phyloP scores from a whole-genome alignment of 345 rosid species.

The Eucalyptus polybractea region DNA sequence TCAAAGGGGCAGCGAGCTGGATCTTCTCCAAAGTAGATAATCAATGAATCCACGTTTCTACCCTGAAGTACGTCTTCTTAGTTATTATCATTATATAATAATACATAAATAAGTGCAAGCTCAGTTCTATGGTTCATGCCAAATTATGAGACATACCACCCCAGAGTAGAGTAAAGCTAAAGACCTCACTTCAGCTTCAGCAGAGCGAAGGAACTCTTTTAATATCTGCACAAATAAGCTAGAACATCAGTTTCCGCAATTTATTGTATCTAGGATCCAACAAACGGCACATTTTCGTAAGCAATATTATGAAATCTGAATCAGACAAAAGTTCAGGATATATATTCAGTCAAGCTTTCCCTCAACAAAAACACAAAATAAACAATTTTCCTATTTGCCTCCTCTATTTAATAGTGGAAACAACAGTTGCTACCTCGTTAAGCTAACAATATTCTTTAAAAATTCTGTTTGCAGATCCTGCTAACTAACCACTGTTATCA shows the following conservation, averaged over 20 bases:
- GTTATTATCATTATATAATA: not conserved
- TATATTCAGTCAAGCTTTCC: not conserved
- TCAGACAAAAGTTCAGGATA: not conserved
- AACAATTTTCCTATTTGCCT: not conserved
- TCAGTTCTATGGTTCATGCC: not conserved
- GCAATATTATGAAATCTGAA: not conserved
- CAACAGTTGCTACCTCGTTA: not conserved
- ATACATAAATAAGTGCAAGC: not conserved
- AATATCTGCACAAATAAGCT: slow-evolving; percentile 25
- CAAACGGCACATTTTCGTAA: not conserved
- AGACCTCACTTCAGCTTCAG: slow-evolving; percentile 80
- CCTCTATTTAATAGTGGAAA: not conserved
- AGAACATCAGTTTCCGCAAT: not conserved
- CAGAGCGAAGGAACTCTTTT: slow-evolving; percentile 66
- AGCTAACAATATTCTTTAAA: not conserved
- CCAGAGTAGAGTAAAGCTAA: slow-evolving; percentile 73
- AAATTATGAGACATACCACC: slow-evolving; percentile 42
- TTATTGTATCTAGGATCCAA: not conserved
- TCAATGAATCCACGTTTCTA: slow-evolving; percentile 74
- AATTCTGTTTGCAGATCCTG: not conserved
- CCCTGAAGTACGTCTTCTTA: slow-evolving; percentile 30
- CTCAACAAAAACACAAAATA: not conserved
- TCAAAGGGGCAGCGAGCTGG: slow-evolving; percentile 88
- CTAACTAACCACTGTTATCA: not conserved
- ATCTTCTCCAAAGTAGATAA: slow-evolving; percentile 94